Conservation (phyloP, 352 stramenopile genomes). For the Pythium diclinum region DNA sequence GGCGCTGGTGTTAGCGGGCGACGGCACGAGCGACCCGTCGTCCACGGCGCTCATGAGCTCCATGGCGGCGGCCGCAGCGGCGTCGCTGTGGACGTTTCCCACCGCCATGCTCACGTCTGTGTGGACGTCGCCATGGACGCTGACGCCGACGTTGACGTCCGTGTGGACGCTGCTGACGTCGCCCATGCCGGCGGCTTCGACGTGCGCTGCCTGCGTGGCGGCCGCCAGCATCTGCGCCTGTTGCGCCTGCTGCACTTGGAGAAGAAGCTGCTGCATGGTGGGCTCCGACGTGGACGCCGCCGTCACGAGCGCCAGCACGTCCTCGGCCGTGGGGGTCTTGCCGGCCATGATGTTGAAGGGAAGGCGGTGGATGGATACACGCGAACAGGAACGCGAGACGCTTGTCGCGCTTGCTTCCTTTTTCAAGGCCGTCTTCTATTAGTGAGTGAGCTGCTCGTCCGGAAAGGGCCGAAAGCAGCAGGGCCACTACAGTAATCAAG, state of each 20-base stretch:
- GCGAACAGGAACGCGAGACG: too few relatives aligned
- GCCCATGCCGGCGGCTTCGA: conserved; percentile 18
- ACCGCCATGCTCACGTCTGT: neutral
- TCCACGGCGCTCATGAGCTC: conserved; percentile 22
- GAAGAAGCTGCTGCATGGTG: conserved; percentile 53
- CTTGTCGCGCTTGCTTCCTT: conserved; percentile 16
- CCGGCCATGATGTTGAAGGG: conserved; percentile 29
- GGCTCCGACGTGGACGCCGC: conserved; percentile 35
- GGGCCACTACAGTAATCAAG: conserved; percentile 25
- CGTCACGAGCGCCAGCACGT: conserved; percentile 58
- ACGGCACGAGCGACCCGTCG: conserved; percentile 9
- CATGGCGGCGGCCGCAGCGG: conserved; percentile 16
- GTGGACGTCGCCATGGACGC: neutral
- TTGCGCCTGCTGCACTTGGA: conserved; percentile 49
- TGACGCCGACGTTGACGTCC: neutral
- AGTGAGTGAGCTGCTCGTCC: neutral
- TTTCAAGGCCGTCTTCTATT: conserved; percentile 45
- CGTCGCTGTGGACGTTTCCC: conserved; percentile 9
- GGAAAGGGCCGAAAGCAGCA: neutral
- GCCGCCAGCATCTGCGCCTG: conserved; percentile 25
- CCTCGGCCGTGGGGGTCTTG: conserved; percentile 51
- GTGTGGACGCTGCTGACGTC: conserved; percentile 18
- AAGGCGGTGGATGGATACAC: neutral
- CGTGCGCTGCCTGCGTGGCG: conserved; percentile 7
- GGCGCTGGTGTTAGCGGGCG: neutral